These are phyloP conservation scores for Sclerotinia trifoliorum DNA, from an alignment of 2,329 filamentous ascomycete species.

Conservation along the genomic window DNA sequence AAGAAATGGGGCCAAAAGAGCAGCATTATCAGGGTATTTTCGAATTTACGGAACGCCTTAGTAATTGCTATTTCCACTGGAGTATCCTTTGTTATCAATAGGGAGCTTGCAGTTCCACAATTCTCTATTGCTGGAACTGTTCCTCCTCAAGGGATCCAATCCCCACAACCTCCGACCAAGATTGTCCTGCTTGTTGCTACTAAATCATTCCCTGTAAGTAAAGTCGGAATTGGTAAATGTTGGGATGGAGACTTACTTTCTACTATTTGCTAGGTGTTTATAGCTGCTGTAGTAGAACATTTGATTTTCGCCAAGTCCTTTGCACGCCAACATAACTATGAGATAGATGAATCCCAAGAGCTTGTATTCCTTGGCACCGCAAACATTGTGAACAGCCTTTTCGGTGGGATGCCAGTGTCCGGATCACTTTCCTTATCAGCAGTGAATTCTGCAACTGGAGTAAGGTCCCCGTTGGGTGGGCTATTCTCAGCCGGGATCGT, in stretches of 20 bases:
- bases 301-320: constrained; percentile 65
- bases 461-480: constrained; percentile 60
- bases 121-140: not conserved
- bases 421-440: constrained; percentile 67
- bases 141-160: not conserved
- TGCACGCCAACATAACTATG: constrained; percentile 59
- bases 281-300: constrained; percentile 60
- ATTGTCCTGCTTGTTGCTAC: constrained; percentile 2
- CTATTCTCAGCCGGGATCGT: constrained; percentile 61
- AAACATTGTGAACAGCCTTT: constrained; percentile 64
- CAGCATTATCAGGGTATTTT: not conserved
- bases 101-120: not conserved
- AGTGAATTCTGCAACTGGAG: constrained; percentile 63
- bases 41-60: constrained; percentile 5
- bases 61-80: constrained; percentile 8
- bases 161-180: not conserved
- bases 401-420: constrained; percentile 61
- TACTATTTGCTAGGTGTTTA: constrained; percentile 40
- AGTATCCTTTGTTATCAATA: constrained; percentile 9
- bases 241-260: not conserved
- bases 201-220: constrained; percentile 46
- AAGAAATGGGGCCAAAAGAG: constrained; percentile 8
- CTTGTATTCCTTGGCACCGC: constrained; percentile 61
- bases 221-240: too few relatives aligned
- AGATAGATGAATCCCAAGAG: constrained; percentile 63